These are phyloP conservation scores for Aechmea fasciata DNA, from an alignment of 176 grass and related monocot genomes.

Conservation along the genomic window DNA sequence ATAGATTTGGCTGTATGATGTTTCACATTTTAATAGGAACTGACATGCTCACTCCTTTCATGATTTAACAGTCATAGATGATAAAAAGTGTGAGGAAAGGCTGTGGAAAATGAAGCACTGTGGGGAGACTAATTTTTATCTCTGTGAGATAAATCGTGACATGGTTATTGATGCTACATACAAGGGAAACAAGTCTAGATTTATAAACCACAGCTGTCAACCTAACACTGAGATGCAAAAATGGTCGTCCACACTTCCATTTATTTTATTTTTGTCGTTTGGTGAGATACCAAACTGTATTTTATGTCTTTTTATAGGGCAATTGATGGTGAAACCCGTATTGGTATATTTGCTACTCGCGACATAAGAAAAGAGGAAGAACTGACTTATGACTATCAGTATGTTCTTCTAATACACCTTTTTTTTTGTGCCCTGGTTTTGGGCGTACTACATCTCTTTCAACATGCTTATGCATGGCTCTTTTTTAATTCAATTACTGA, in stretches of 20 bases:
- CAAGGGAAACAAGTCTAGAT: slow-evolving; percentile 30
- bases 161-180: slow-evolving; percentile 26
- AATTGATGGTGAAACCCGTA: slow-evolving; percentile 27
- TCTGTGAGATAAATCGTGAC: slow-evolving; percentile 22
- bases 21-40: too few relatives aligned
- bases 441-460: neutral
- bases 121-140: slow-evolving; percentile 23
- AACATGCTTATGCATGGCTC: neutral
- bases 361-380: slow-evolving; percentile 20
- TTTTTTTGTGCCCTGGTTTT: neutral
- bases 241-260: slow-evolving; percentile 14
- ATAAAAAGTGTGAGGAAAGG: slow-evolving; percentile 24
- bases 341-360: slow-evolving; percentile 26
- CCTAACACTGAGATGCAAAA: slow-evolving; percentile 27
- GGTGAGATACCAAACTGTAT: neutral
- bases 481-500: neutral
- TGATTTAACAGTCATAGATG: slow-evolving; percentile 19
- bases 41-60: neutral
- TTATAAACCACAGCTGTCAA: slow-evolving; percentile 26
- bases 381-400: slow-evolving; percentile 24
- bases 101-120: slow-evolving; percentile 27
- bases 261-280: slow-evolving; percentile 1
- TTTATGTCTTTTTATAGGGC: slow-evolving; percentile 11
- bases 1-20: too few relatives aligned
- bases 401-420: neutral